These are phyloP conservation scores for Triticum dicoccoides DNA, from an alignment of 176 grass and related monocot genomes.

Conservation along the genomic window DNA sequence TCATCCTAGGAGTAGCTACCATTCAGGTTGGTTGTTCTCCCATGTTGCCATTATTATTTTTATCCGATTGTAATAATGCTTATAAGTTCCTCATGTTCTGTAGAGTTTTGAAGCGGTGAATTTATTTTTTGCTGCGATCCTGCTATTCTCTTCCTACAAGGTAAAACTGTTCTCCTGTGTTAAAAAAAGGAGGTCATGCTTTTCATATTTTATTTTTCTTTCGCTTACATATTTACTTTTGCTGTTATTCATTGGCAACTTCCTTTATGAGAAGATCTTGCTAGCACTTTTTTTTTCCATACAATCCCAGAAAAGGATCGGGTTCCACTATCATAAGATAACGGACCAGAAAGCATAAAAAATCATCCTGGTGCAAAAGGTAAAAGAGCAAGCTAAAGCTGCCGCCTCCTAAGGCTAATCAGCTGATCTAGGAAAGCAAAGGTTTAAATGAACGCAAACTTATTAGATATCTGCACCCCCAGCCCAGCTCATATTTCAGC, in stretches of 20 bases:
- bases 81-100: slow-evolving; percentile 23
- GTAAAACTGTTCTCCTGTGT: slow-evolving; percentile 37
- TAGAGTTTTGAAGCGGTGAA: slow-evolving; percentile 98
- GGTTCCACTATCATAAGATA: too few species aligned
- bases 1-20: slow-evolving; percentile 71
- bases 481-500: too few species aligned
- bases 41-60: slow-evolving; percentile 1
- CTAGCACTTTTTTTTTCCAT: background rate
- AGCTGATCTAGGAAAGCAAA: too few species aligned
- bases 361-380: too few species aligned
- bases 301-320: too few species aligned
- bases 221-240: background rate
- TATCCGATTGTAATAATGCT: slow-evolving; percentile 14
- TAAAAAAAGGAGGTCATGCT: slow-evolving; percentile 6
- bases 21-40: slow-evolving; percentile 63
- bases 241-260: slow-evolving; percentile 1
- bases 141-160: slow-evolving; percentile 95
- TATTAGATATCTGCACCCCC: too few species aligned
- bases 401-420: too few species aligned
- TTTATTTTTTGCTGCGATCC: slow-evolving; percentile 76
- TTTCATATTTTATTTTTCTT: slow-evolving; percentile 10
- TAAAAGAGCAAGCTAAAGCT: too few species aligned
- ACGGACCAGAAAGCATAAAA: too few species aligned
- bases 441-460: too few species aligned
- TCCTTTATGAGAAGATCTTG: slow-evolving; percentile 15